A percentile compares a stretch with the other conserved stretches of the same genome.
phyloP scores from a whole-genome alignment of 257 asterid genomes.

The Cordia subcordata region DNA sequence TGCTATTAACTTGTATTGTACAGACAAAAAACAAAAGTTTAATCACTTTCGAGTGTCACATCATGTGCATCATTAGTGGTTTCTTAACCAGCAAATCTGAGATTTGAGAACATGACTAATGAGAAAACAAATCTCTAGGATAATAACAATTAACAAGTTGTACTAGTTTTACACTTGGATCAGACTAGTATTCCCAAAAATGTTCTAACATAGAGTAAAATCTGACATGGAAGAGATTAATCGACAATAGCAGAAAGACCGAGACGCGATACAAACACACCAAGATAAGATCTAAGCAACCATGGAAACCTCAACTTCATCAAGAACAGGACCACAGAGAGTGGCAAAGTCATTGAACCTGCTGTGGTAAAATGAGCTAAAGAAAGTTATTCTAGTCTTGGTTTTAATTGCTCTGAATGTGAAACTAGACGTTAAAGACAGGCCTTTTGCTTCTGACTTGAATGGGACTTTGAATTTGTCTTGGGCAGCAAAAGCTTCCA shows the following conservation, averaged over 20 bases:
- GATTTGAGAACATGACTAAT: no score
- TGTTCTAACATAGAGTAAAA: no score
- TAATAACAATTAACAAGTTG: neutral
- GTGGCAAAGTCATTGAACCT: slow-evolving; percentile 48
- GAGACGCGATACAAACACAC: neutral
- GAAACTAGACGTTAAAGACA: slow-evolving; percentile 38
- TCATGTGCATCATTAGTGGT: neutral
- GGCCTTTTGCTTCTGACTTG: slow-evolving; percentile 55
- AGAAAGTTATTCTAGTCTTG: slow-evolving; percentile 75
- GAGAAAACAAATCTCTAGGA: neutral
- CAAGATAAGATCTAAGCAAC: slow-evolving; percentile 23
- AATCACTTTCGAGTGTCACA: neutral
- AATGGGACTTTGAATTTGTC: slow-evolving; percentile 50
- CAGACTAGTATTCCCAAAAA: no score
- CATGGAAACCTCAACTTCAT: slow-evolving; percentile 49
- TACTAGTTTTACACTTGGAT: no score
- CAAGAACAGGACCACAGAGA: slow-evolving; percentile 87
- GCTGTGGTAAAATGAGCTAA: slow-evolving; percentile 79
- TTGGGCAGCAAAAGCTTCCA: slow-evolving; percentile 72
- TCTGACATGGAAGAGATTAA: slow-evolving; percentile 1
- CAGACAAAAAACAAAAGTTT: no score
- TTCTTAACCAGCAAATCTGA: no score
- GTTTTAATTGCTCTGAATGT: slow-evolving; percentile 47
- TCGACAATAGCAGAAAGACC: slow-evolving; percentile 1
- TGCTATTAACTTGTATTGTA: no score